Base-by-base conservation (phyloP, 805 yeast genomes). In the Crinitomyces ghanaensis region DNA sequence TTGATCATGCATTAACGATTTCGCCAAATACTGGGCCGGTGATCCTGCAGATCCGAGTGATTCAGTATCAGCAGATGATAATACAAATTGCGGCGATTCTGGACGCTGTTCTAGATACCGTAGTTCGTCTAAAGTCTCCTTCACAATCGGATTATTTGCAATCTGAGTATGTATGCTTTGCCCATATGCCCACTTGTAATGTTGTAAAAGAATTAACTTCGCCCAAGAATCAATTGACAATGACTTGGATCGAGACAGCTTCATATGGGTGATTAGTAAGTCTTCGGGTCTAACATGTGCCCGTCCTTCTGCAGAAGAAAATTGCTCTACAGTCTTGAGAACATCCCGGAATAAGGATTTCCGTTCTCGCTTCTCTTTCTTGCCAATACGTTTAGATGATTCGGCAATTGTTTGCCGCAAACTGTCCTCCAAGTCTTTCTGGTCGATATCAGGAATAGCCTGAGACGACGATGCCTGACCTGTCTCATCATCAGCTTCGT, bases 281-380 rank as follows among this genome's bases (percentile, higher is more conserved):
- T 46, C 45, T 5, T 45, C 46, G 26, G 36, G 23, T 16, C 28
- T 32, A 31, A 34, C 14, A 9, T 33, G 32, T 3, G 28, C 35
- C 49, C 59, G 53, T 59, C 49, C 30, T 40, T 55, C 39, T 41
- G 58, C 33, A 33, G 53, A 45, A 45, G 62, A 35, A 41, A 63
- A 66, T 12, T 48, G 47, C 32, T 59, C 61, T 7, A 75, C 56
- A 0, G 78, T 72, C 23, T 54, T 54, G 26, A 66, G 51, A 13
- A 74, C 71, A 38, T 76, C 78, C 46, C 75, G 62, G 51, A 75
- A 72, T 1, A 76, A 61, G 1, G 81, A 68, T 40, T 72, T 70
- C 17, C 71, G 60, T 24, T 68, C 73, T 38, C 66, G 68, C 49
- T 72, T 76, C 40, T 74, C 81, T 46, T 70, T 72, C 43, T 77